Evolutionary conservation across 2,329 filamentous ascomycete species (phyloP).

Genomic region (Coccinonectria pachysandricola): DNA sequence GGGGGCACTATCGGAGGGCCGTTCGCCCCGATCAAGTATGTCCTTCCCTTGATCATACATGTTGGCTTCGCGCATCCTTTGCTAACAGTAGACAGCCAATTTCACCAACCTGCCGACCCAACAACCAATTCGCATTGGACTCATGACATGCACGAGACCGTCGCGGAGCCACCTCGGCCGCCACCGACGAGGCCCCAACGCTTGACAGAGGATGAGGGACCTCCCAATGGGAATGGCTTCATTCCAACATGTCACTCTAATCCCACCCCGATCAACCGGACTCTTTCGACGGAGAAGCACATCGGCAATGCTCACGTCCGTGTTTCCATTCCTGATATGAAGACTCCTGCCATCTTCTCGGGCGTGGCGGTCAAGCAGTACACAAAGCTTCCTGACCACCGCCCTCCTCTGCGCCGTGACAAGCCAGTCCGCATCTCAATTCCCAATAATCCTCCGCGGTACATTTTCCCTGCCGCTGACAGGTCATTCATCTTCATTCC

Average conservation of each 20-base stretch:
- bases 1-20: slow-evolving; percentile 47
- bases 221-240: slow-evolving; percentile 42
- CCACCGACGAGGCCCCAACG: slow-evolving; percentile 32
- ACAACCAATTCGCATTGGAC: slow-evolving; percentile 72
- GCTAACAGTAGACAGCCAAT: slow-evolving; percentile 24
- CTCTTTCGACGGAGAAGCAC: slow-evolving; percentile 72
- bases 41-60: no score
- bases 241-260: slow-evolving; percentile 50
- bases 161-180: slow-evolving; percentile 35
- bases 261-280: slow-evolving; percentile 58
- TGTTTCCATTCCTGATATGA: slow-evolving; percentile 69
- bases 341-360: slow-evolving; percentile 58
- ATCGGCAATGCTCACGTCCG: slow-evolving; percentile 79
- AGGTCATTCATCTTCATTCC: slow-evolving; percentile 98
- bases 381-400: slow-evolving; percentile 87
- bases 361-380: slow-evolving; percentile 80
- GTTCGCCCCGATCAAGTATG: slow-evolving; percentile 55
- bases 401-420: slow-evolving; percentile 85
- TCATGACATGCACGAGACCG: slow-evolving; percentile 83
- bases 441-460: slow-evolving; percentile 66
- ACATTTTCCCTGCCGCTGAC: slow-evolving; percentile 83
- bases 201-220: slow-evolving; percentile 35
- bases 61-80: no score
- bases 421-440: slow-evolving; percentile 93
- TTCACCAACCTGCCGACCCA: slow-evolving; percentile 43